Base-by-base conservation (phyloP, 441 rosid species). In the Gossypium lobatum region DNA sequence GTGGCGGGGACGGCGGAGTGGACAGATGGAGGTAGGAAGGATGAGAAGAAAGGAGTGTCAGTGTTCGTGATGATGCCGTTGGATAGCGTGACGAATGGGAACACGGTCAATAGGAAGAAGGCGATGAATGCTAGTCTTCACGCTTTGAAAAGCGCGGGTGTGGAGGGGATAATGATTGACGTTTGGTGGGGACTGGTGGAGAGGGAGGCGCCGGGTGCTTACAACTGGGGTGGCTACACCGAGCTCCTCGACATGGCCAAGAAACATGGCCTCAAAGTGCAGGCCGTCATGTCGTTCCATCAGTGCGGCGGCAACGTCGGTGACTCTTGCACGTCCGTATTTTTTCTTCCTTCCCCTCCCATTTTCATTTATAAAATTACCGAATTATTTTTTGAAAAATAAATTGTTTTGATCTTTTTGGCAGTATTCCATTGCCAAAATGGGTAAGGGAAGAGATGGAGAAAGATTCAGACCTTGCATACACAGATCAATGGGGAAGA, bases 101-200 rank as follows among this genome's bases (percentile, higher is more conserved):
- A 91, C 76, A 82, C 89, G 45, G 85, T 94, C 80, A 92, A 91
- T 46, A 76, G 97, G 82, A 83, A 82, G 80, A 94, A 94, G 78
- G 98, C 97, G 72, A 88, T 92, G 98, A 89, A 86, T 81, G 97
- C 88, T 53, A 94, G 97, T 72, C 78, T 94, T 52, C 90, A 87
- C 80, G 98, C 98, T 79, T 70, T 94, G 89, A 92, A 88, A 83
- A 89, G 95, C 80, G 98, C 98, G 10, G 97, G 98, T 21, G 95
- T 91, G 54, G 95, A 94, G 68, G 98, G 98, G 53, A 77, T 94
- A 21, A 90, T 92, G 95, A 85, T 94, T 69, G 98, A 94, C 73
- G 98, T 94, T 10, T 94, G 98, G 98, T 94, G 98, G 98, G 98
- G 98, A 39, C 83, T 94, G 76, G 98, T 94, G 70, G 98, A 94